Evolutionary conservation across 352 stramenopile genomes (phyloP), one percentile per base, ranked within the genome.

Genomic region (Albugo candida): DNA sequence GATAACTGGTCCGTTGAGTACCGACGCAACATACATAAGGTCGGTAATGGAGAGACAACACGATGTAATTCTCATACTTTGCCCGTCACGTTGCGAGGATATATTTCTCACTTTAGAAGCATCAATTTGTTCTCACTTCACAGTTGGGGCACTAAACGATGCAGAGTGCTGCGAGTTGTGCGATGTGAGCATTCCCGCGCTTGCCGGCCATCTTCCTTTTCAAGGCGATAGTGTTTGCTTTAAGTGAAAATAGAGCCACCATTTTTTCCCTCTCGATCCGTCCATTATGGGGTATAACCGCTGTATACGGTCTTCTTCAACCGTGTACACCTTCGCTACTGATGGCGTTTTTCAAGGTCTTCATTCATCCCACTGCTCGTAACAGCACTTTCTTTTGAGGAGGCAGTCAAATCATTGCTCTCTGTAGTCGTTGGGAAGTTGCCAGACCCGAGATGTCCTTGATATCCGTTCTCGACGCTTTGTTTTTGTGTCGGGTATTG

Each of bases 211-310:
- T 10, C 8, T 43, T 19, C 17, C 38, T 19, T 43, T 87, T 71
- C 75, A 87, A 83, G 16, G 51, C 56, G 50, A 83, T 85, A 17
- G 84, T 65, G 40, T 72, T 88, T n/a, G 69, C 67, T 36, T 73
- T 66, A 8, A 88, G 16, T 0, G 75, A 88, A 11, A 70, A 83
- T 12, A 88, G 11, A 51, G 69, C 83, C 42, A 88, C 85, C 36
- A 84, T 78, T 45, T 83, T 82, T 44, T 88, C 75, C 1, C 60
- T 45, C 34, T 55, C 51, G 6, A 88, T 61, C n/a, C 75, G 65
- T 69, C 58, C 45, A 84, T 45, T 11, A 88, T 75, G 24, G 84
- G 75, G 2, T 66, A 66, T 4, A 67, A 67, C 19, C 75, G 60
- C n/a, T 66, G 64, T 39, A 54, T 61, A 24, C 56, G 73, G 14